These are phyloP conservation scores for Zangia roseola DNA, from an alignment of 768 basidiomycete species.

Conservation along the genomic window DNA sequence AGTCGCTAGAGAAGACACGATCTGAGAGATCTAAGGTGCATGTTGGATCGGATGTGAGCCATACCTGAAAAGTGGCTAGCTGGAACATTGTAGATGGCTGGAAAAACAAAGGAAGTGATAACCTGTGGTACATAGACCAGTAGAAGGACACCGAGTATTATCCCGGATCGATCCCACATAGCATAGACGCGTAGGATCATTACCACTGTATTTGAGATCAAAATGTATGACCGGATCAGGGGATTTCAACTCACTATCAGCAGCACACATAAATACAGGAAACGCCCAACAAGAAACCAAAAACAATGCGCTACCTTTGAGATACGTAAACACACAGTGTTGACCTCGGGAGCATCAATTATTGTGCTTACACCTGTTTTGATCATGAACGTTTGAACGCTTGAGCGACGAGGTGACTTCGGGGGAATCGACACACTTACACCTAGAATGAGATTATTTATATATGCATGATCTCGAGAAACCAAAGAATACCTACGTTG, in stretches of 20 bases:
- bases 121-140: neutral
- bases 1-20: conserved; percentile 1
- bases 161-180: conserved; percentile 14
- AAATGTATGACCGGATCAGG: neutral
- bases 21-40: too few relatives aligned
- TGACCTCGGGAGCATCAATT: too few relatives aligned
- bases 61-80: conserved; percentile 3
- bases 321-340: neutral
- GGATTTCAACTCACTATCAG: conserved; percentile 13
- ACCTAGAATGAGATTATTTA: conserved; percentile 1
- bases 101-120: neutral
- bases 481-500: neutral
- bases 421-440: neutral
- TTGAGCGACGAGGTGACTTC: neutral
- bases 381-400: too few relatives aligned
- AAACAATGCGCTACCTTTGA: conserved; percentile 2
- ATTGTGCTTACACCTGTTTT: conserved; percentile 10
- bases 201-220: conserved; percentile 8
- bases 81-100: neutral
- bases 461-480: neutral
- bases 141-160: conserved; percentile 4
- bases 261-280: conserved; percentile 10
- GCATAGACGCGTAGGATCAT: conserved; percentile 19
- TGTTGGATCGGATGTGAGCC: neutral
- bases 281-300: conserved; percentile 8